Conservation (phyloP, 306 rosid species). For the Vigna radiata region DNA sequence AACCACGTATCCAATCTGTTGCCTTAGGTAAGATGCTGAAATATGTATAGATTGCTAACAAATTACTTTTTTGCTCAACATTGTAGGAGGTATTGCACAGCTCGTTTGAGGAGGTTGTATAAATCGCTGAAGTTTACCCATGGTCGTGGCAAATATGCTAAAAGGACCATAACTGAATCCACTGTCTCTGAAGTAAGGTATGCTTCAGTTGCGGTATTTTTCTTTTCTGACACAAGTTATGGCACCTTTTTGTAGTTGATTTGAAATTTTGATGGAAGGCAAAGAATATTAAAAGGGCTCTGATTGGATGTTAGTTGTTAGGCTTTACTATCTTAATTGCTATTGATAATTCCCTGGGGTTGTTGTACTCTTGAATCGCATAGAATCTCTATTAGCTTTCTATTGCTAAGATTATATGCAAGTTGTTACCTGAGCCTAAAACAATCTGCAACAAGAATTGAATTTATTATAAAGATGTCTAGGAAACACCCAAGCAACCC, state of each 20-base stretch:
- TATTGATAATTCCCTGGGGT: background rate
- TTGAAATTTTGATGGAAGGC: constrained; percentile 16
- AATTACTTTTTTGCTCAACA: background rate
- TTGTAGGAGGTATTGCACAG: constrained; percentile 91
- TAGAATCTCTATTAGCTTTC: constrained; percentile 21
- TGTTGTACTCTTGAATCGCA: constrained; percentile 14
- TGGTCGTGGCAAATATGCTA: constrained; percentile 91
- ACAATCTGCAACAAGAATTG: background rate
- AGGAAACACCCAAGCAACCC: background rate
- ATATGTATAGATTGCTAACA: constrained; percentile 33
- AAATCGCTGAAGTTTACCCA: constrained; percentile 96
- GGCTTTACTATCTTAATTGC: constrained; percentile 16
- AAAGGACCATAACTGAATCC: constrained; percentile 72
- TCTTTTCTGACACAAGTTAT: constrained; percentile 15
- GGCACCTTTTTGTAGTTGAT: constrained; percentile 14
- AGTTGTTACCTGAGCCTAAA: constrained; percentile 8
- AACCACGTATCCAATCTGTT: background rate
- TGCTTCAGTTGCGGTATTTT: background rate
- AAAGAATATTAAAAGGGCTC: constrained; percentile 20
- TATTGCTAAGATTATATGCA: constrained; percentile 16
- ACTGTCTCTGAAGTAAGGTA: constrained; percentile 93
- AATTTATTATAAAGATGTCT: background rate
- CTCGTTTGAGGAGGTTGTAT: constrained; percentile 91
- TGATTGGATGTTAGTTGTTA: background rate
- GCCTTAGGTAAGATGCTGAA: constrained; percentile 17